A percentile compares a stretch with the other conserved stretches of the same genome.
phyloP scores from a whole-genome alignment of 225 moss, liverwort and hornwort genomes.

The Takakia lepidozioides region DNA sequence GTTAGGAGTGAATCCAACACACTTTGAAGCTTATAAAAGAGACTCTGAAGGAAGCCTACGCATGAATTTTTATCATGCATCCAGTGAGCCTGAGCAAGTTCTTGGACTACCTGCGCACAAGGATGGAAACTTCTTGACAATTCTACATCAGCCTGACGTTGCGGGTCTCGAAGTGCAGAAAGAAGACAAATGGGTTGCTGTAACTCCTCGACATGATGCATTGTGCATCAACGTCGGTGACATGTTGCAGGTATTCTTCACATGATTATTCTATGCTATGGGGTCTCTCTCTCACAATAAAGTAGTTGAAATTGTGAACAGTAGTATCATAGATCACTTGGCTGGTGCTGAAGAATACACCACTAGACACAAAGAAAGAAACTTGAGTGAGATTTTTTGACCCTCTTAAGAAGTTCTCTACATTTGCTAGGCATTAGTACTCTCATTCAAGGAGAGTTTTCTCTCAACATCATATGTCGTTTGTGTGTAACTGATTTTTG shows the following conservation, averaged over 20 bases:
- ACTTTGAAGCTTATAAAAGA: constrained; percentile 26
- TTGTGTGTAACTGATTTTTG: too few species aligned
- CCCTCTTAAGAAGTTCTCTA: too few species aligned
- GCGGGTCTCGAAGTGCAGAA: constrained; percentile 44
- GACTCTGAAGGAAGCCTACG: constrained; percentile 23
- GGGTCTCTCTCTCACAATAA: constrained; percentile 1
- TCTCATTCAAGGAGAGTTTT: too few species aligned
- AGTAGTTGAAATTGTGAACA: too few species aligned
- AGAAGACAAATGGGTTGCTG: constrained; percentile 23
- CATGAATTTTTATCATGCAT: constrained; percentile 31
- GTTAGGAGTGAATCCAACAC: constrained; percentile 23
- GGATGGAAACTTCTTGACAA: constrained; percentile 36
- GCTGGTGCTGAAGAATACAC: too few species aligned
- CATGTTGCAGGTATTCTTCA: constrained; percentile 50
- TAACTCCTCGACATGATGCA: constrained; percentile 17
- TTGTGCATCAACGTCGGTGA: constrained; percentile 46
- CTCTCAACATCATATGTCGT: too few species aligned
- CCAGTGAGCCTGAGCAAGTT: constrained; percentile 8
- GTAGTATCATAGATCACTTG: too few species aligned
- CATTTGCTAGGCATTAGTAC: too few species aligned
- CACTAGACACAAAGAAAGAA: too few species aligned
- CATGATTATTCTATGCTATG: too few species aligned
- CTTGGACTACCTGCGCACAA: constrained; percentile 31
- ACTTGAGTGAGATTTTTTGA: too few species aligned
- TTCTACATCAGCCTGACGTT: constrained; percentile 40